phyloP scores from a whole-genome alignment of 768 basidiomycete genomes.

The Leccinum olivaceopallidum region DNA sequence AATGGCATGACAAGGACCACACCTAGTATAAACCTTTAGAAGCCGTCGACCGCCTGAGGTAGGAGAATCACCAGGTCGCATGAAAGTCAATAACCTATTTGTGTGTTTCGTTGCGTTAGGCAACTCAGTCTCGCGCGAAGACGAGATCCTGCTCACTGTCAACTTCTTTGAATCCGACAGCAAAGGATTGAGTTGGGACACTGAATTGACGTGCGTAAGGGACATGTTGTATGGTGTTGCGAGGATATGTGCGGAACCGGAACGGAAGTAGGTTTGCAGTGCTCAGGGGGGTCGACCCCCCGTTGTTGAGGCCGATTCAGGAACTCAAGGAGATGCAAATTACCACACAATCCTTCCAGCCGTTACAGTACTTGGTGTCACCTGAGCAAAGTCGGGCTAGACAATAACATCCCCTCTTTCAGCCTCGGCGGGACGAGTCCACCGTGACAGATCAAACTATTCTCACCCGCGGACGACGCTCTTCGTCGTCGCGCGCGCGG shows the following conservation, averaged over 20 bases:
- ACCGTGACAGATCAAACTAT: slow-evolving; percentile 14
- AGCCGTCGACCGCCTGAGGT: neutral
- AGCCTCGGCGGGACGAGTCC: neutral
- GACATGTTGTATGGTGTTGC: slow-evolving; percentile 41
- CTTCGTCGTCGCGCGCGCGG: slow-evolving; percentile 37
- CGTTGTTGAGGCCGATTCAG: no score
- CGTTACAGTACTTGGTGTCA: slow-evolving; percentile 2
- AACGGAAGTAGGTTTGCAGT: no score
- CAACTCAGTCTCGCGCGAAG: neutral
- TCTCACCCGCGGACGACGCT: slow-evolving; percentile 50
- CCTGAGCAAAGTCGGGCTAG: neutral
- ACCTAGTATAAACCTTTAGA: slow-evolving; percentile 48
- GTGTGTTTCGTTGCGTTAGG: slow-evolving; percentile 35
- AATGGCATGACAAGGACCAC: slow-evolving; percentile 83
- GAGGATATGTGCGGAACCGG: neutral
- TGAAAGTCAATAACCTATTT: slow-evolving; percentile 83
- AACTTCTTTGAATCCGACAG: slow-evolving; percentile 63
- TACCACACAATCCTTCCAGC: neutral
- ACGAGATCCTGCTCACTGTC: slow-evolving; percentile 43
- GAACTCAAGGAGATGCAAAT: no score
- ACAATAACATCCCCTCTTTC: neutral
- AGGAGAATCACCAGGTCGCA: slow-evolving; percentile 64
- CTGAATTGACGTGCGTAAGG: slow-evolving; percentile 61
- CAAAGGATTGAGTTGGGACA: slow-evolving; percentile 61
- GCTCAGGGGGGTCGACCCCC: no score